These are phyloP conservation scores for Mycena olivaceomarginata DNA, from an alignment of 768 basidiomycete genomes.

Conservation along the genomic window DNA sequence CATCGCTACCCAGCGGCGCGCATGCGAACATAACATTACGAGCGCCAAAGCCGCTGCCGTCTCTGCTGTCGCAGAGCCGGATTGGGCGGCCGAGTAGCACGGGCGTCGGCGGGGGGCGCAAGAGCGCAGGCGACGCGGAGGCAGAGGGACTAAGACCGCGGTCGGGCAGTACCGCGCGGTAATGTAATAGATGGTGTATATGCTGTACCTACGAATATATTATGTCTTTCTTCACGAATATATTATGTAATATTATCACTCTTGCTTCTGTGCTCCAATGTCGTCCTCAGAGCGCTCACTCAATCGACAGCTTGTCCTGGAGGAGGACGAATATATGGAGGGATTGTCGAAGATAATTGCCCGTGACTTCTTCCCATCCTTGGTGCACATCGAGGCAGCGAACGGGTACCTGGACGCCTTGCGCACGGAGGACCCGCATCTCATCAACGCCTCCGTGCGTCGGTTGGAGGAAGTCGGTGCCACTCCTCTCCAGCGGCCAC, in stretches of 20 bases:
- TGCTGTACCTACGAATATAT: constrained; percentile 42
- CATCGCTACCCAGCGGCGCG: constrained; percentile 61
- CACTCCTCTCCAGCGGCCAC: constrained; percentile 65
- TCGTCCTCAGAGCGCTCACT: constrained; percentile 68
- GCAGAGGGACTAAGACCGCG: constrained; percentile 54
- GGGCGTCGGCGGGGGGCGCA: constrained; percentile 49
- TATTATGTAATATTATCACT: constrained; percentile 27
- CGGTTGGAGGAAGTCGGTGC: constrained; percentile 77
- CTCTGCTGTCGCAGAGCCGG: constrained; percentile 57
- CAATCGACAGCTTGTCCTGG: constrained; percentile 82
- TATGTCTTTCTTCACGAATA: constrained; percentile 42
- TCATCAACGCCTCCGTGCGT: constrained; percentile 86
- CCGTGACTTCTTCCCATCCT: constrained; percentile 97
- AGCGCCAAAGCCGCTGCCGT: constrained; percentile 62
- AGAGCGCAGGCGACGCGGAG: constrained; percentile 53
- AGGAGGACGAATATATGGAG: constrained; percentile 96
- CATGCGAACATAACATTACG: constrained; percentile 71
- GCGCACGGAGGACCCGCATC: constrained; percentile 82
- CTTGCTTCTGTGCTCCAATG: constrained; percentile 48
- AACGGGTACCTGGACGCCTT: constrained; percentile 91
- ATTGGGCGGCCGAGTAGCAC: constrained; percentile 66
- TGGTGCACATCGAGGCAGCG: constrained; percentile 92
- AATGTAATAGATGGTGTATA: constrained; percentile 35
- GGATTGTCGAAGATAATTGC: constrained; percentile 95
- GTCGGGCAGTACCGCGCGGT: constrained; percentile 47